Base-by-base conservation (phyloP, 768 basidiomycete species). In the Grammothele lineata region DNA sequence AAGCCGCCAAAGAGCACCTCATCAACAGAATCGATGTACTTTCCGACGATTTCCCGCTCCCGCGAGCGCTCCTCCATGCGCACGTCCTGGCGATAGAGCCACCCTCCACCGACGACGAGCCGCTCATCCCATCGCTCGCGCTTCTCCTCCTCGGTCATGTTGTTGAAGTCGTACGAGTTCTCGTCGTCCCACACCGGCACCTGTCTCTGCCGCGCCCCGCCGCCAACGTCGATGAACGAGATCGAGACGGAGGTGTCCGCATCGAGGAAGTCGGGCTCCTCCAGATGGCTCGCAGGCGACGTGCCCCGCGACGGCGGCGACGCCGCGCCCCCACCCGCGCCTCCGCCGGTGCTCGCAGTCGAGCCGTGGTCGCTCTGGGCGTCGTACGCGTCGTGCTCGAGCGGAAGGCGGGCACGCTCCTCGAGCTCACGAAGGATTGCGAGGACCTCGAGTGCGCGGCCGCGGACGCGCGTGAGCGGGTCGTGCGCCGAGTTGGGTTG, bases 101-200 rank as follows among this genome's bases (percentile, higher is more conserved):
- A 92, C 5, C 90, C 90, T 23, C 83, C 83, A 21, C 86, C 85
- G 11, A 92, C 70, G 0, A 90, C 82, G 10, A 92, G 74, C 27
- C 81, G 72, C 59, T 91, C 85, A 57, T 92, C 90, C 90, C 90
- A 92, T 15, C 73, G 69, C 52, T 87, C 85, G 33, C 75, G 73
- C 62, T 82, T 83, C 57, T 80, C 71, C 42, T 71, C 70, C 50
- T 77, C 76, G 51, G 71, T 73, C 36, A 74, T 66, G 25, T 70
- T 71, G 17, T 70, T 71, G 50, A 69, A 61, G 27, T 75, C 65
- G 32, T 62, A 56, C 26, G 65, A 76, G 12, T 79, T 73, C 41
- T 85, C 83, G 50, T 88, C 85, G 51, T 87, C 85, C 90, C 90
- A 92, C 1, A 92, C 87, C 0, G 86, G 85, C 7, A 92, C 73